phyloP scores from a whole-genome alignment of 257 asterid species.

The Pogostemon cablin region DNA sequence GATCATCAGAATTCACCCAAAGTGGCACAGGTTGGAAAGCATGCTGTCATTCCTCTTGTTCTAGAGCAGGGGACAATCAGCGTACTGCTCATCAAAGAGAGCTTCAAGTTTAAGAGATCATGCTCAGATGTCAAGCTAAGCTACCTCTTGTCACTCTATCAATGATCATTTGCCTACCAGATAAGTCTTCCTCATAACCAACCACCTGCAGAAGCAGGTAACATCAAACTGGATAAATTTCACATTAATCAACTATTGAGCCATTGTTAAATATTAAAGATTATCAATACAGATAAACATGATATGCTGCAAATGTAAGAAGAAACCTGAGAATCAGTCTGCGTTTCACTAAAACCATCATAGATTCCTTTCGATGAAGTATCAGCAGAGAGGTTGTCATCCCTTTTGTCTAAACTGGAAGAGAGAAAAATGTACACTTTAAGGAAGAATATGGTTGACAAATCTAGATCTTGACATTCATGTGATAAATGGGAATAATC shows the following conservation, averaged over 20 bases:
- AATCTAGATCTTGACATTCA: neutral
- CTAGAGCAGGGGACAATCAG: neutral
- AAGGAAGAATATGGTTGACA: constrained; percentile 19
- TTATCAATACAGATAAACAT: neutral
- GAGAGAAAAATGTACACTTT: constrained; percentile 4
- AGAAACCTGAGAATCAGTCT: constrained; percentile 90
- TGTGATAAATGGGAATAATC: neutral
- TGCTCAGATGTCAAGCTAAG: constrained; percentile 44
- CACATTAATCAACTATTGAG: constrained; percentile 8
- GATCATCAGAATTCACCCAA: too few relatives aligned
- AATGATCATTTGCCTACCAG: constrained; percentile 93
- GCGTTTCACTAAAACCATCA: constrained; percentile 89
- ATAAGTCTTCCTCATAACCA: constrained; percentile 90
- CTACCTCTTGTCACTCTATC: constrained; percentile 83
- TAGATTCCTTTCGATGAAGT: constrained; percentile 44
- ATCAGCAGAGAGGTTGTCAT: constrained; percentile 47
- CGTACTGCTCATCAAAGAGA: neutral
- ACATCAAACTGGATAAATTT: neutral
- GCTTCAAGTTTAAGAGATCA: neutral
- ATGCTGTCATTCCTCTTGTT: neutral
- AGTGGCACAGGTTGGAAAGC: neutral
- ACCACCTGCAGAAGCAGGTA: constrained; percentile 59
- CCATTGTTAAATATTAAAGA: constrained; percentile 20
- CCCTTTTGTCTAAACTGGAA: constrained; percentile 66
- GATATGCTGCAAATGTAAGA: constrained; percentile 25